A percentile compares a stretch with the other conserved stretches of the same genome.
Evolutionary conservation across 1,139 yeast species (phyloP).

Genomic region (Candida mesenterica): DNA sequence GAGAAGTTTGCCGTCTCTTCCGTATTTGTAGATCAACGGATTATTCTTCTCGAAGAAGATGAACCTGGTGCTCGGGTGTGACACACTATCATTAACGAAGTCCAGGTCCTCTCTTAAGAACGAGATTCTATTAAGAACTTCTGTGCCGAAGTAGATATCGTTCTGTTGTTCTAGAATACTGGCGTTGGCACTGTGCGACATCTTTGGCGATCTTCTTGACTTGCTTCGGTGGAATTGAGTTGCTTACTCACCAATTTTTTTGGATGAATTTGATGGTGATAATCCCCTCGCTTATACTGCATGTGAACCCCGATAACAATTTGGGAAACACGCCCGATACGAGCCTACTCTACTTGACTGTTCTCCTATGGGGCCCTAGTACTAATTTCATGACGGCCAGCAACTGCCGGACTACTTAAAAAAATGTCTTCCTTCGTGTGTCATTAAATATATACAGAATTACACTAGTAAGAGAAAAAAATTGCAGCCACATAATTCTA

Average conservation of each 20-base stretch:
- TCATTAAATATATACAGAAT: no score
- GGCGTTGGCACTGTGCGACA: conserved; percentile 1
- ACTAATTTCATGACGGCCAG: no score
- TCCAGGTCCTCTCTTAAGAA: conserved; percentile 67
- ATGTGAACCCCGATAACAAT: no score
- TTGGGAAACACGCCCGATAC: no score
- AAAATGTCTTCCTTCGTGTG: no score
- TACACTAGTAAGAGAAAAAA: no score
- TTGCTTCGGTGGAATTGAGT: no score
- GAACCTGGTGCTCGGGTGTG: conserved; percentile 54
- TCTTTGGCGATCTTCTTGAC: background rate
- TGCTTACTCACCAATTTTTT: conserved; percentile 2
- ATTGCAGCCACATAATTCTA: no score
- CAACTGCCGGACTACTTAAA: no score
- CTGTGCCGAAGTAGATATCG: conserved; percentile 47
- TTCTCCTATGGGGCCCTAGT: no score
- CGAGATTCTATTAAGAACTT: conserved; percentile 72
- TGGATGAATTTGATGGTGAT: no score
- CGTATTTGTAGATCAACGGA: conserved; percentile 37
- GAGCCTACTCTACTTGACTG: no score
- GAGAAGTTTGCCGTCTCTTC: conserved; percentile 27
- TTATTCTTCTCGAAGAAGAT: conserved; percentile 44
- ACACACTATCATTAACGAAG: conserved; percentile 55
- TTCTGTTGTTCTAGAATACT: conserved; percentile 22
- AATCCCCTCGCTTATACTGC: background rate